A percentile compares a stretch with the other conserved stretches of the same genome.
phyloP scores from a whole-genome alignment of 495 filamentous ascomycete genomes.

The Talaromyces liani region DNA sequence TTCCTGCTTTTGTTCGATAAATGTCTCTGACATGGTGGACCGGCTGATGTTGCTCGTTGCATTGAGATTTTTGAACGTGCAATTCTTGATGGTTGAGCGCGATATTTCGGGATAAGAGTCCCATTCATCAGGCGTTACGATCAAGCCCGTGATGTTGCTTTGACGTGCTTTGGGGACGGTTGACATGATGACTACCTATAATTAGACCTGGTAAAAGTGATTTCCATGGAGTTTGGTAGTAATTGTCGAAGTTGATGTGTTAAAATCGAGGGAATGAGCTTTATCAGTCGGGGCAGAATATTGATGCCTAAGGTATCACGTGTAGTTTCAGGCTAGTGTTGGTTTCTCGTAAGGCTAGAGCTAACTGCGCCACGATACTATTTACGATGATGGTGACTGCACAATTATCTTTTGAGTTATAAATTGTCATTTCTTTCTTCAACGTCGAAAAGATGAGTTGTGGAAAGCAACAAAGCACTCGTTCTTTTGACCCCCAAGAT shows the following conservation, averaged over 20 bases:
- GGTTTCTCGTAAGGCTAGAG: background rate
- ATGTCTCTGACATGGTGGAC: background rate
- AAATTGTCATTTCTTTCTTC: no score
- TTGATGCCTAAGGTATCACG: constrained; percentile 10
- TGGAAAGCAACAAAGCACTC: no score
- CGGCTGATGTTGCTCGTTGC: constrained; percentile 12
- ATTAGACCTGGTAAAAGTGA: background rate
- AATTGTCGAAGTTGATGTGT: background rate
- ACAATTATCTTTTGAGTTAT: no score
- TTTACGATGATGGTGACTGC: background rate
- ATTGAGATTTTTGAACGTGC: constrained; percentile 15
- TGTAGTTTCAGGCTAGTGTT: background rate
- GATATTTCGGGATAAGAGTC: constrained; percentile 13
- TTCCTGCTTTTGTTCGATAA: background rate
- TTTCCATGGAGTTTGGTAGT: no score
- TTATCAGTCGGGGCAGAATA: constrained; percentile 1
- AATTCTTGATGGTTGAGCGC: constrained; percentile 15
- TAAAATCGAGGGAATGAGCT: background rate
- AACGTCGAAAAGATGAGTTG: no score
- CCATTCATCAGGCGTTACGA: constrained; percentile 10
- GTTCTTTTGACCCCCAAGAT: no score
- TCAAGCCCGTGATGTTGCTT: constrained; percentile 7
- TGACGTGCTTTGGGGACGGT: constrained; percentile 9
- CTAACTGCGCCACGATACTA: background rate
- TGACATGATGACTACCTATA: constrained; percentile 6